Conservation (phyloP, 192 early-diverging fungal species). For the Linnemannia elongata region DNA sequence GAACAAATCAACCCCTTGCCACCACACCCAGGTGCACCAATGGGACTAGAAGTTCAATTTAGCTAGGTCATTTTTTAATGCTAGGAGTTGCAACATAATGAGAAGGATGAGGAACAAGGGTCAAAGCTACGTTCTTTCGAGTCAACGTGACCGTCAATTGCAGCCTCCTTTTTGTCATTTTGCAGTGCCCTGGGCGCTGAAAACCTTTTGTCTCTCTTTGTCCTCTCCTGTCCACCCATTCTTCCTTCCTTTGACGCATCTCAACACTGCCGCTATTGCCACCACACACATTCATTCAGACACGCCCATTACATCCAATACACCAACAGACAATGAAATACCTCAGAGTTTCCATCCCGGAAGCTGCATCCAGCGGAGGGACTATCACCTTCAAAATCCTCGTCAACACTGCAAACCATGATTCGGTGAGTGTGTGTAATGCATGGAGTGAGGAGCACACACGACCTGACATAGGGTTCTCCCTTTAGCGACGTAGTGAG, state of each 20-base stretch:
- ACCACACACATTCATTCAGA: neutral
- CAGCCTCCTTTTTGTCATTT: neutral
- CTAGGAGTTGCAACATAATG: too few relatives aligned
- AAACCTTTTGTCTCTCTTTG: neutral
- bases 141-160: neutral
- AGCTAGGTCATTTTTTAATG: too few relatives aligned
- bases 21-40: too few relatives aligned
- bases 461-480: neutral
- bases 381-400: constrained; percentile 69
- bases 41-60: too few relatives aligned
- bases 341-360: constrained; percentile 58
- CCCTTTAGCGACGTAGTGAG: too few relatives aligned
- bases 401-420: constrained; percentile 40
- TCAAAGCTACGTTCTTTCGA: too few relatives aligned
- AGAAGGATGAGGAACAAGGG: too few relatives aligned
- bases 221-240: neutral
- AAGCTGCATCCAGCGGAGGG: constrained; percentile 65
- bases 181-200: neutral
- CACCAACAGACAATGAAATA: constrained; percentile 21
- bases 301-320: neutral
- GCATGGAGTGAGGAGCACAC: neutral
- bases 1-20: too few relatives aligned
- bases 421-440: constrained; percentile 17
- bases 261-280: too few relatives aligned
- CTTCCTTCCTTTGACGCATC: neutral